These are phyloP conservation scores for Gamsiella multidivaricata DNA, from an alignment of 192 early-diverging fungal genomes.

Conservation along the genomic window DNA sequence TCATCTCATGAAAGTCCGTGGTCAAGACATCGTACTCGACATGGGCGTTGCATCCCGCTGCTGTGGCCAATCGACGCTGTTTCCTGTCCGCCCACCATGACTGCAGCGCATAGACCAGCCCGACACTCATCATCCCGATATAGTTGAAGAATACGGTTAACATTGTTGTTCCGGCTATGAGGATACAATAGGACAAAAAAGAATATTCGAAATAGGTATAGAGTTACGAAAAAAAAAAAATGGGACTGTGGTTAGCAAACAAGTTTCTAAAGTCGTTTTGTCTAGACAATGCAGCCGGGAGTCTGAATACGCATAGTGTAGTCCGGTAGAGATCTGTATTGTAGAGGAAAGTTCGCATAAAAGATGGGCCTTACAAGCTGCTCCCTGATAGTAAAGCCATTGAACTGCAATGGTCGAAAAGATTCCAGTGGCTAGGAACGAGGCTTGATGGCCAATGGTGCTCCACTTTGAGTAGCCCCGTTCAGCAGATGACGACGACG, in stretches of 20 bases:
- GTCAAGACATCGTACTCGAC: conserved; percentile 45
- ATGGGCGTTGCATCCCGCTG: background rate
- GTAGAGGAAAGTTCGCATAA: background rate
- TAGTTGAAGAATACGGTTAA: conserved; percentile 50
- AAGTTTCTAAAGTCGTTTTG: background rate
- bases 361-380: conserved; percentile 60
- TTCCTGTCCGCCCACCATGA: conserved; percentile 34
- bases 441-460: conserved; percentile 57
- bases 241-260: background rate
- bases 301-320: background rate
- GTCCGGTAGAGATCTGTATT: background rate
- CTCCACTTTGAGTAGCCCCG: conserved; percentile 40
- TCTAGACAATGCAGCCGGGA: too few species aligned
- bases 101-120: conserved; percentile 33
- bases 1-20: conserved; percentile 28
- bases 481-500: background rate
- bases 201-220: conserved; percentile 1
- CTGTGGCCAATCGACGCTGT: conserved; percentile 16
- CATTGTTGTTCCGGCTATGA: conserved; percentile 37
- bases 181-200: conserved; percentile 1
- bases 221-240: conserved; percentile 12
- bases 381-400: conserved; percentile 70
- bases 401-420: conserved; percentile 64
- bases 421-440: conserved; percentile 63
- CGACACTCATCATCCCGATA: conserved; percentile 45